phyloP scores from a whole-genome alignment of 2,329 filamentous ascomycete genomes.

The Fusarium phyllophilum region DNA sequence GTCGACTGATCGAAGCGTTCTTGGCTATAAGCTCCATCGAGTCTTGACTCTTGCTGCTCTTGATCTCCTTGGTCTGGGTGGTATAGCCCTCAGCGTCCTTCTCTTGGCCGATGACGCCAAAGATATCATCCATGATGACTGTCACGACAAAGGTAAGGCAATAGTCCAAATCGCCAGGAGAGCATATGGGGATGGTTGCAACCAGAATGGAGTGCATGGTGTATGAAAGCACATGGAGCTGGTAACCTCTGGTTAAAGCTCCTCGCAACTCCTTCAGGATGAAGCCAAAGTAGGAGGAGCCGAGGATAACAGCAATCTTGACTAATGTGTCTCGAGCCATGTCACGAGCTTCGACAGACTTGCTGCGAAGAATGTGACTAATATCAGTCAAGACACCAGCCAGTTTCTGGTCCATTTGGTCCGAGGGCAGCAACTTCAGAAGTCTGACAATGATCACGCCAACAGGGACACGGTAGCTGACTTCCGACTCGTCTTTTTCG shows the following conservation, averaged over 20 bases:
- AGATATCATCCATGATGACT: slow-evolving; percentile 97
- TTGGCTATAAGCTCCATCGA: slow-evolving; percentile 94
- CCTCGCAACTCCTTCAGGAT: slow-evolving; percentile 90
- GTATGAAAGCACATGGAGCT: slow-evolving; percentile 93
- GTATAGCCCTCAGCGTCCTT: slow-evolving; percentile 97
- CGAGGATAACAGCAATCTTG: slow-evolving; percentile 83
- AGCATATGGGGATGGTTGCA: slow-evolving; percentile 74
- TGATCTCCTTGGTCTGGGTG: slow-evolving; percentile 96
- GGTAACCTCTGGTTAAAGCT: slow-evolving; percentile 86
- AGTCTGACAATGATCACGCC: slow-evolving; percentile 91
- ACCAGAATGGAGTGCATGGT: slow-evolving; percentile 93
- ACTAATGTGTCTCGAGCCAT: slow-evolving; percentile 89
- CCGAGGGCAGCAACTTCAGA: slow-evolving; percentile 79
- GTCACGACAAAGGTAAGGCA: slow-evolving; percentile 81
- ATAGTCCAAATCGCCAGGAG: slow-evolving; percentile 88
- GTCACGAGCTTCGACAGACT: slow-evolving; percentile 87
- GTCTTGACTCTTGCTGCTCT: slow-evolving; percentile 97
- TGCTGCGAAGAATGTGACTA: slow-evolving; percentile 90
- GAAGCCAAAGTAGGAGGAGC: slow-evolving; percentile 86
- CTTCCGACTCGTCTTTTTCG: slow-evolving; percentile 92
- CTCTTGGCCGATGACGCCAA: slow-evolving; percentile 90
- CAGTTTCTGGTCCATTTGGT: slow-evolving; percentile 77
- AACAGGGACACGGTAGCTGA: slow-evolving; percentile 91
- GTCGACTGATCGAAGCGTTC: slow-evolving; percentile 77
- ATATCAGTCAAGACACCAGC: slow-evolving; percentile 90